These are phyloP conservation scores for Kwoniella sp. DNA, from an alignment of 768 basidiomycete species.

Conservation along the genomic window DNA sequence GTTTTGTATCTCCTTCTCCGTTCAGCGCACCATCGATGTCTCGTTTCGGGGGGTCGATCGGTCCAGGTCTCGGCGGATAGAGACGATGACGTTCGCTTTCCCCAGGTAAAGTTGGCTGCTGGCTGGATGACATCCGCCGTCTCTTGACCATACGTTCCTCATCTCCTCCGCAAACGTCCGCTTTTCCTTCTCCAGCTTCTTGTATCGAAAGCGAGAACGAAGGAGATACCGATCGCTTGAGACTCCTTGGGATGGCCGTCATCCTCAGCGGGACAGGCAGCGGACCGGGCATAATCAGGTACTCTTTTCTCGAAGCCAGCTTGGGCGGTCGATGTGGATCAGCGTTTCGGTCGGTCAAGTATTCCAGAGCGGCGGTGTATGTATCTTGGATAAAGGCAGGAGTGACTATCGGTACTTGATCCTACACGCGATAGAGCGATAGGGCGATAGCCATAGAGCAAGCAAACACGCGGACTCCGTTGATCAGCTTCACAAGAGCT, in stretches of 20 bases:
- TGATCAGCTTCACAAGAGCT: background rate
- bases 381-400: slow-evolving; percentile 42
- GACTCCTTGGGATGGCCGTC: slow-evolving; percentile 8
- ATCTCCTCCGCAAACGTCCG: too few species aligned
- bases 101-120: too few species aligned
- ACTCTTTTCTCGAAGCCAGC: slow-evolving; percentile 18
- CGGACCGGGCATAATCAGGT: slow-evolving; percentile 14
- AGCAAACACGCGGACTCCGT: background rate
- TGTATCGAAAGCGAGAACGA: too few species aligned
- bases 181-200: too few species aligned
- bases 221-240: background rate
- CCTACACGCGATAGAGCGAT: slow-evolving; percentile 16
- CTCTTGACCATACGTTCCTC: too few species aligned
- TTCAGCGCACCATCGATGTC: too few species aligned
- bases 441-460: too few species aligned
- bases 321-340: slow-evolving; percentile 7
- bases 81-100: too few species aligned
- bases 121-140: too few species aligned
- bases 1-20: too few species aligned
- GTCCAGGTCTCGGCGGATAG: too few species aligned
- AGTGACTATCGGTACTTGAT: slow-evolving; percentile 34
- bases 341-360: slow-evolving; percentile 7
- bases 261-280: background rate
- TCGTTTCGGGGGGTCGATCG: too few species aligned
- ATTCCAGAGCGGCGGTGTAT: slow-evolving; percentile 32